phyloP scores from a whole-genome alignment of 108 stramenopile species.

The Cyclotella distinguenda region DNA sequence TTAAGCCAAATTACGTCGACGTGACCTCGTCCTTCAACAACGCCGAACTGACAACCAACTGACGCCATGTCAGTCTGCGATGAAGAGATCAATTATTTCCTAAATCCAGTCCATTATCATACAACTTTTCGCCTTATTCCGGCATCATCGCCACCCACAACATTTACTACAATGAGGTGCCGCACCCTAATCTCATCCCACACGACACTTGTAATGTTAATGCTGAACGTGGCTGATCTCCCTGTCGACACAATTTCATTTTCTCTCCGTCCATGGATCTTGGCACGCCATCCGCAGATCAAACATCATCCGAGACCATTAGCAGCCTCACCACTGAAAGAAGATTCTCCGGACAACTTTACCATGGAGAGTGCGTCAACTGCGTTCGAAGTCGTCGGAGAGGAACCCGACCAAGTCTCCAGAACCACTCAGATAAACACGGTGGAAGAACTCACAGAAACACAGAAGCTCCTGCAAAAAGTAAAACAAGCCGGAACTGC shows the following conservation, averaged over 20 bases:
- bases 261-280: not conserved
- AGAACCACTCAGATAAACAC: not conserved
- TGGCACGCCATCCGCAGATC: slow-evolving; percentile 6
- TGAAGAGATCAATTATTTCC: too few relatives aligned
- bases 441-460: slow-evolving; percentile 14
- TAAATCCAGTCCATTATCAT: too few relatives aligned
- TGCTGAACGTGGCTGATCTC: not conserved
- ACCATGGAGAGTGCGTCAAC: not conserved
- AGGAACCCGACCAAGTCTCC: not conserved
- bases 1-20: too few relatives aligned
- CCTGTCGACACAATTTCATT: not conserved
- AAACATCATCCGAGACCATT: slow-evolving; percentile 2
- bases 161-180: not conserved
- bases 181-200: not conserved
- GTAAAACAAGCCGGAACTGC: slow-evolving; percentile 27
- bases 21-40: too few relatives aligned
- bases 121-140: too few relatives aligned
- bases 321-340: not conserved
- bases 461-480: slow-evolving; percentile 20
- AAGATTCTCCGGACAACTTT: too few relatives aligned
- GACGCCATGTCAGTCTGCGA: too few relatives aligned
- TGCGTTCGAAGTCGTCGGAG: not conserved
- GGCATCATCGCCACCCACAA: too few relatives aligned
- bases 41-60: too few relatives aligned
- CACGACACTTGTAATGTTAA: not conserved